phyloP scores from a whole-genome alignment of 2,329 filamentous ascomycete genomes.

The Balansia obtecta region DNA sequence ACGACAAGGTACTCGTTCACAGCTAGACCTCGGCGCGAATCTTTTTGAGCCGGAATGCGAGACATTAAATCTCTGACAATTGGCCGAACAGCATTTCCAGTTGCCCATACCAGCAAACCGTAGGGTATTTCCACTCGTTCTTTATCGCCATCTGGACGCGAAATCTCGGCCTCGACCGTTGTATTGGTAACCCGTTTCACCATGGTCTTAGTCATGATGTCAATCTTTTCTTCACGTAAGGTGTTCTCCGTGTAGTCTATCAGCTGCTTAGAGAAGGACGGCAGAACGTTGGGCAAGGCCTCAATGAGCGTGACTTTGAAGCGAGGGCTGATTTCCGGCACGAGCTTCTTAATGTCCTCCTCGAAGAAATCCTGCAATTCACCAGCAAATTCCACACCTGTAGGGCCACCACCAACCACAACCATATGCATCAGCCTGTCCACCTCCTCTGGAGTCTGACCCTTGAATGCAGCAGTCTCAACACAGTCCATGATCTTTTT shows the following conservation, averaged over 20 bases:
- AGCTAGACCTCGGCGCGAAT: conserved; percentile 84
- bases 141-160: conserved; percentile 74
- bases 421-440: conserved; percentile 97
- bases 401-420: conserved; percentile 83
- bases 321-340: conserved; percentile 86
- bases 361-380: conserved; percentile 99
- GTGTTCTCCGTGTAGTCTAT: conserved; percentile 99
- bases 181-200: conserved; percentile 94
- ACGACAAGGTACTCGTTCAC: conserved; percentile 99
- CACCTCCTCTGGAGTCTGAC: conserved; percentile 75
- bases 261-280: conserved; percentile 97
- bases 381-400: conserved; percentile 95
- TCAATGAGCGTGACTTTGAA: conserved; percentile 98
- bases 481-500: conserved; percentile 99
- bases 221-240: conserved; percentile 96
- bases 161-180: conserved; percentile 80
- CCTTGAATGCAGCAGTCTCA: conserved; percentile 97
- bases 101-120: conserved; percentile 95
- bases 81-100: conserved; percentile 84
- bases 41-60: conserved; percentile 87
- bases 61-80: conserved; percentile 84
- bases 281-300: conserved; percentile 88
- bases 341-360: conserved; percentile 93
- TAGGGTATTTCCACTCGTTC: conserved; percentile 73
- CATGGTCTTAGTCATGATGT: conserved; percentile 97